phyloP scores from a whole-genome alignment of 192 early-diverging fungal genomes.

The Coemansia sp. region DNA sequence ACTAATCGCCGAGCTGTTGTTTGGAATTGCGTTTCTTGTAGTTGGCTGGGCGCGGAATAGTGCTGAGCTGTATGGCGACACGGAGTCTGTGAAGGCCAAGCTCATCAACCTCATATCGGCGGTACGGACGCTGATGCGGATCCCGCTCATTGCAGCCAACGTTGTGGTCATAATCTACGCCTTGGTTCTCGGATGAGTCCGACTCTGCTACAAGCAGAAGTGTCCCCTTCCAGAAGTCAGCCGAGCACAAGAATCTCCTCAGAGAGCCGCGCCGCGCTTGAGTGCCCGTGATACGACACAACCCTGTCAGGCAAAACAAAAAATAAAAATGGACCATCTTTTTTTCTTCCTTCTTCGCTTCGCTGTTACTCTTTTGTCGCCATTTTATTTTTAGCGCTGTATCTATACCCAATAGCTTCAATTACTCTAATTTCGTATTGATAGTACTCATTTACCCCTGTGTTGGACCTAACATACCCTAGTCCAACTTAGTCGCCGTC shows the following conservation, averaged over 20 bases:
- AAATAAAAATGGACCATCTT: neutral
- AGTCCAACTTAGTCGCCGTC: neutral
- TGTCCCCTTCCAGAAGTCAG: neutral
- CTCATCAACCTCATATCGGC: slow-evolving; percentile 89
- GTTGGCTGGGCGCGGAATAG: slow-evolving; percentile 70
- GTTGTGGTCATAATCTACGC: slow-evolving; percentile 81
- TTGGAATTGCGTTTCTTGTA: slow-evolving; percentile 26
- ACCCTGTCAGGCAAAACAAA: neutral
- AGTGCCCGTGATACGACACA: neutral
- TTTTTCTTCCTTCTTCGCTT: slow-evolving; percentile 1
- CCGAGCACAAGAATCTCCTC: slow-evolving; percentile 2
- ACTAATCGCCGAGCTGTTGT: neutral
- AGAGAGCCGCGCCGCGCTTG: neutral
- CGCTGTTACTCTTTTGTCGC: neutral
- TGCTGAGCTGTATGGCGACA: slow-evolving; percentile 65
- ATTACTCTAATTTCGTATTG: neutral
- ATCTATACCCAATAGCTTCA: neutral
- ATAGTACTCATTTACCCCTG: neutral
- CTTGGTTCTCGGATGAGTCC: slow-evolving; percentile 72
- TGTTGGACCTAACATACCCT: neutral
- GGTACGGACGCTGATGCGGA: slow-evolving; percentile 85
- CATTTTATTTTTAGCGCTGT: neutral
- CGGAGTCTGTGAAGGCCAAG: slow-evolving; percentile 75
- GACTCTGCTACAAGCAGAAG: neutral
- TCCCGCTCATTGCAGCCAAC: slow-evolving; percentile 83